Evolutionary conservation across 345 rosid species (phyloP).

Genomic region (Eutrema yunnanense): DNA sequence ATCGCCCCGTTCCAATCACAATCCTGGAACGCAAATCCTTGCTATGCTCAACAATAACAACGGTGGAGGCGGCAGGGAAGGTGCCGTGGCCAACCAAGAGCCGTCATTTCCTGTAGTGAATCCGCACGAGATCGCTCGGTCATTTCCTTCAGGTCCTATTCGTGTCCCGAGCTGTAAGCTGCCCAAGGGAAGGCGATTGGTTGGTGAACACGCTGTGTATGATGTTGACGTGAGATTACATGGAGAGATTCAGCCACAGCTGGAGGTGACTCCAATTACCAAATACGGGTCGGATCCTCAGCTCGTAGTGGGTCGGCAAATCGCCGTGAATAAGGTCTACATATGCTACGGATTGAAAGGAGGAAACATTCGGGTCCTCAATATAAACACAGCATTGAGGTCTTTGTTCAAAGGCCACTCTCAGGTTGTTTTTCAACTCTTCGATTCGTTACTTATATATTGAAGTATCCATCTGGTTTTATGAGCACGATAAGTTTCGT

Average conservation of each 20-base stretch:
- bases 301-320: constrained; percentile 73
- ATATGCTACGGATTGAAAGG: constrained; percentile 85
- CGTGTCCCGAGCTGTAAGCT: constrained; percentile 49
- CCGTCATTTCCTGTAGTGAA: constrained; percentile 23
- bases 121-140: constrained; percentile 27
- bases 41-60: constrained; percentile 48
- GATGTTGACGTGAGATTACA: constrained; percentile 59
- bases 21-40: constrained; percentile 62
- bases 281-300: constrained; percentile 83
- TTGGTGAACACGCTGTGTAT: constrained; percentile 47
- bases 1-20: constrained; percentile 33
- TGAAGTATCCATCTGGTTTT: neutral
- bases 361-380: constrained; percentile 78
- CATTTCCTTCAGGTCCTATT: constrained; percentile 31
- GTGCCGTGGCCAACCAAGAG: constrained; percentile 25
- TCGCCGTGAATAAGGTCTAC: constrained; percentile 71
- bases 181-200: constrained; percentile 59
- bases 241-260: constrained; percentile 76
- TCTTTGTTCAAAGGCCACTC: constrained; percentile 76
- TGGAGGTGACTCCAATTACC: constrained; percentile 90
- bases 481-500: neutral
- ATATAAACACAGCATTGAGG: constrained; percentile 73
- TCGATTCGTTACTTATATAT: neutral
- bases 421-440: constrained; percentile 41
- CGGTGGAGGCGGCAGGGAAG: constrained; percentile 5